phyloP scores from a whole-genome alignment of 2,329 filamentous ascomycete genomes.

The Cephalotrichum gorgonifer region DNA sequence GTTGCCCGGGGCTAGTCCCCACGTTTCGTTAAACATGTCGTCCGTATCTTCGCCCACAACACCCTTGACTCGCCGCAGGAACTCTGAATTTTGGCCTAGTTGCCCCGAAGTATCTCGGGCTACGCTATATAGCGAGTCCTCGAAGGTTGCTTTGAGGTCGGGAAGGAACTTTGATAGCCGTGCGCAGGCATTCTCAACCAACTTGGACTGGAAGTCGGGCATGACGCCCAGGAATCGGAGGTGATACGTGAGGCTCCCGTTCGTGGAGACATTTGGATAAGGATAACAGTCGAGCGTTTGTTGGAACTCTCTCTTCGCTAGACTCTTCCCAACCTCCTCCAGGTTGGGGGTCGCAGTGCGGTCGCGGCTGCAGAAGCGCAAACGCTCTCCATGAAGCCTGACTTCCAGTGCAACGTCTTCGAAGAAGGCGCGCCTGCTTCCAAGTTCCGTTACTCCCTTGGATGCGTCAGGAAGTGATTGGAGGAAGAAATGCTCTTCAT shows the following conservation, averaged over 20 bases:
- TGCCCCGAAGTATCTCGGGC: slow-evolving; percentile 5
- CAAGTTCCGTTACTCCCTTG: slow-evolving; percentile 19
- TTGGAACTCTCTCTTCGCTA: slow-evolving; percentile 16
- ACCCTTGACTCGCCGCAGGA: slow-evolving; percentile 4
- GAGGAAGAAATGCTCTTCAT: slow-evolving; percentile 26
- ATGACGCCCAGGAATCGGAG: slow-evolving; percentile 22
- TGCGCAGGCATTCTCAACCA: slow-evolving; percentile 9
- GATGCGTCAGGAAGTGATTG: slow-evolving; percentile 21
- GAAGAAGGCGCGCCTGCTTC: slow-evolving; percentile 33
- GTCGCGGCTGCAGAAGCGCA: slow-evolving; percentile 20
- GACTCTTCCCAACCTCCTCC: slow-evolving; percentile 16
- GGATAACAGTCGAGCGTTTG: slow-evolving; percentile 15
- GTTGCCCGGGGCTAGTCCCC: slow-evolving; percentile 9
- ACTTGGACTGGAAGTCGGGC: slow-evolving; percentile 15
- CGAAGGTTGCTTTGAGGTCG: slow-evolving; percentile 4
- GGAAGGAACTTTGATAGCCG: slow-evolving; percentile 1
- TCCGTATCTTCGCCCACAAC: slow-evolving; percentile 8
- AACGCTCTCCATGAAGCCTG: slow-evolving; percentile 21
- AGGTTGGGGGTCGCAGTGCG: slow-evolving; percentile 20
- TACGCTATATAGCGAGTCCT: slow-evolving; percentile 8
- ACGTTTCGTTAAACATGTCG: slow-evolving; percentile 8
- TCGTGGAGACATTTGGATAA: slow-evolving; percentile 16
- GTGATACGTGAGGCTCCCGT: slow-evolving; percentile 6
- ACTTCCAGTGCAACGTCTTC: slow-evolving; percentile 40
- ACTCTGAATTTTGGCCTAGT: slow-evolving; percentile 7